Evolutionary conservation across 1,139 yeast genomes (phyloP).

Genomic region (Taphrina deformans): DNA sequence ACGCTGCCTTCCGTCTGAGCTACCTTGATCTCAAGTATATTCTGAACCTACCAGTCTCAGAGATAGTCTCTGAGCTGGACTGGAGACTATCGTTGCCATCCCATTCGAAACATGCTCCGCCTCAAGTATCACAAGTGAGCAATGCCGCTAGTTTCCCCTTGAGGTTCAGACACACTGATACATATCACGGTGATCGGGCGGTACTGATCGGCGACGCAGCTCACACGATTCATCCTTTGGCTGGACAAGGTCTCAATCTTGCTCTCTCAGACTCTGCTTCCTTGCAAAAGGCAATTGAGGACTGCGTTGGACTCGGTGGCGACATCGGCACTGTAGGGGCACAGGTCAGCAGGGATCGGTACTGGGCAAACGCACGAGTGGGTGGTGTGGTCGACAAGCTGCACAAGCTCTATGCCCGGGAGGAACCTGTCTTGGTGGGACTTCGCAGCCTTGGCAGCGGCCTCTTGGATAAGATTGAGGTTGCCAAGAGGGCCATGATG

Average conservation of each 20-base stretch:
- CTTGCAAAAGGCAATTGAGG: constrained; percentile 66
- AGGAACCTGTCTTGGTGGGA: constrained; percentile 68
- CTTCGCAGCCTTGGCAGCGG: constrained; percentile 76
- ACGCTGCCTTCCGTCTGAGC: constrained; percentile 80
- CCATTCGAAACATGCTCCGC: constrained; percentile 55
- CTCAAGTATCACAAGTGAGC: constrained; percentile 59
- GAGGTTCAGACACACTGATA: constrained; percentile 84
- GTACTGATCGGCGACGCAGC: constrained; percentile 98
- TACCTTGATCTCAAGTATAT: constrained; percentile 76
- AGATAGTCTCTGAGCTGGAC: constrained; percentile 63
- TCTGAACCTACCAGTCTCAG: constrained; percentile 56
- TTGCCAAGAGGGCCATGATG: constrained; percentile 24
- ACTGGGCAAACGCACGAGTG: constrained; percentile 73
- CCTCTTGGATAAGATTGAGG: constrained; percentile 56
- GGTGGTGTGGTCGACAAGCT: constrained; percentile 89
- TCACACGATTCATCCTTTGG: constrained; percentile 94
- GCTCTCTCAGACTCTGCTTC: constrained; percentile 92
- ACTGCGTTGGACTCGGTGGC: constrained; percentile 71
- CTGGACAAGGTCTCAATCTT: constrained; percentile 98
- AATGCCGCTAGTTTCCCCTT: constrained; percentile 82
- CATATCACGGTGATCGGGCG: constrained; percentile 70
- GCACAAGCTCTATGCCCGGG: constrained; percentile 81
- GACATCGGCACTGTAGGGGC: constrained; percentile 71
- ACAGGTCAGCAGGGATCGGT: constrained; percentile 78
- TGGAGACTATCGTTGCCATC: constrained; percentile 61